A percentile compares a stretch with the other conserved stretches of the same genome.
Conservation (phyloP, 179 eudicot species). For the Sideroxylon spinosum region DNA sequence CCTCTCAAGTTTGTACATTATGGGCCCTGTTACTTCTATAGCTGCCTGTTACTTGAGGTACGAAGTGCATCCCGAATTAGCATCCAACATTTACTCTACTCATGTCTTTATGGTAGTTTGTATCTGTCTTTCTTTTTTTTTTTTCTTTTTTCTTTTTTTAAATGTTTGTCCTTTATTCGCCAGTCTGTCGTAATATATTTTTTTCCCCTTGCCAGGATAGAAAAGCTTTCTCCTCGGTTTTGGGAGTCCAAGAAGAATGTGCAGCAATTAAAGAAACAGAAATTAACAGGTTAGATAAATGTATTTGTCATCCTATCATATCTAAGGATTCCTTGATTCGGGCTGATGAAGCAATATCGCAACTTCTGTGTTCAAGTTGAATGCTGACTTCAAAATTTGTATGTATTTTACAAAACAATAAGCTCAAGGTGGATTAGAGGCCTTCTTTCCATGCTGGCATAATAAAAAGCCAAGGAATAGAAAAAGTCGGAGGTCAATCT, state of each 20-base stretch:
- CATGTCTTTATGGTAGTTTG: constrained; percentile 11
- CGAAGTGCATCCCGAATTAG: not conserved
- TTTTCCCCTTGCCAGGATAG: constrained; percentile 35
- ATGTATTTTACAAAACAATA: not conserved
- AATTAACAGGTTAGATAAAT: constrained; percentile 27
- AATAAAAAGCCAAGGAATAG: not conserved
- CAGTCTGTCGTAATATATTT: not conserved
- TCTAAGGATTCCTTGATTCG: too few relatives aligned
- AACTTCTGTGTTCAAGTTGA: constrained; percentile 12
- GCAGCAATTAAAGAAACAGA: constrained; percentile 23
- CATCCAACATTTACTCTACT: not conserved
- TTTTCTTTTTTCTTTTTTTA: too few relatives aligned
- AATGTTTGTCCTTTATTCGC: not conserved
- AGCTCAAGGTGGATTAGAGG: constrained; percentile 14
- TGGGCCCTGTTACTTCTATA: not conserved
- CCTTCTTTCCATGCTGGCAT: not conserved
- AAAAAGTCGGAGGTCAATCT: not conserved
- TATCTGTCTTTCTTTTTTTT: too few relatives aligned
- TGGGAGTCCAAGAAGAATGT: constrained; percentile 29
- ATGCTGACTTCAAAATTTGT: not conserved
- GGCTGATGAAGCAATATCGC: too few relatives aligned
- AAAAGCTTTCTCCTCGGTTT: constrained; percentile 27
- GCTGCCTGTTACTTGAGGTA: constrained; percentile 1
- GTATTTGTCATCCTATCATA: constrained; percentile 12
- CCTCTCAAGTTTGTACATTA: not conserved